Evolutionary conservation across 495 filamentous ascomycete genomes (phyloP), one percentile per base, ranked within the genome.

Genomic region (Aspergillus avenaceus): DNA sequence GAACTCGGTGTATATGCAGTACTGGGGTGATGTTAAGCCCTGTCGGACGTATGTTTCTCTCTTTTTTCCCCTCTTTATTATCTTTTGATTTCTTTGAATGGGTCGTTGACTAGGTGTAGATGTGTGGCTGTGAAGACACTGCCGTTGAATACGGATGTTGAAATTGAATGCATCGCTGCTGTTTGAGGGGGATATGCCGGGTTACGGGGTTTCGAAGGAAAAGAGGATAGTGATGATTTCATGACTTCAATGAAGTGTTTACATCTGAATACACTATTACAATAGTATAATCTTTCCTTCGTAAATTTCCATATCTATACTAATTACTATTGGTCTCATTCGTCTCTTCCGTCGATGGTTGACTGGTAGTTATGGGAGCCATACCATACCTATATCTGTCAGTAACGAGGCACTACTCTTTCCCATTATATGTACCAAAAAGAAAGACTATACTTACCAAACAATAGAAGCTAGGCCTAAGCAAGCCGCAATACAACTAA

Each of bases 151-250:
- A 83, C 83, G 8, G 83, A 86, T 70, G 83, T 89, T 13, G 84
- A 87, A 69, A 86, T 89, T 60, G 84, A 88, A 63, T 86, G 81
- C 55, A 81, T 76, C 41, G 84, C 84, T 76, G 67, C 59, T 74
- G 52, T 72, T 31, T 59, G 46, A 14, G 2, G 14, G 0, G 5
- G 6, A 28, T 4, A 37, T 64, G n/a, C 34, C 22, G 22, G 4
- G 23, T 21, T 23, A 45, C 11, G 14, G 14, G 1, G 9, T 16
- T 45, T 28, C 9, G 1, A 22, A n/a, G 18, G 23, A 40, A 19
- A 12, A 9, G 16, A 28, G 5, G 11, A 28, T 5, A 28, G 5
- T 40, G 11, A 26, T 18, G 14, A 22, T 36, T 18, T n/a, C n/a
- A n/a, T n/a, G n/a, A n/a, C n/a, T n/a, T n/a, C n/a, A n/a, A n/a